These are phyloP conservation scores for Hyaloscypha variabilis DNA, from an alignment of 495 filamentous ascomycete genomes.

Conservation along the genomic window DNA sequence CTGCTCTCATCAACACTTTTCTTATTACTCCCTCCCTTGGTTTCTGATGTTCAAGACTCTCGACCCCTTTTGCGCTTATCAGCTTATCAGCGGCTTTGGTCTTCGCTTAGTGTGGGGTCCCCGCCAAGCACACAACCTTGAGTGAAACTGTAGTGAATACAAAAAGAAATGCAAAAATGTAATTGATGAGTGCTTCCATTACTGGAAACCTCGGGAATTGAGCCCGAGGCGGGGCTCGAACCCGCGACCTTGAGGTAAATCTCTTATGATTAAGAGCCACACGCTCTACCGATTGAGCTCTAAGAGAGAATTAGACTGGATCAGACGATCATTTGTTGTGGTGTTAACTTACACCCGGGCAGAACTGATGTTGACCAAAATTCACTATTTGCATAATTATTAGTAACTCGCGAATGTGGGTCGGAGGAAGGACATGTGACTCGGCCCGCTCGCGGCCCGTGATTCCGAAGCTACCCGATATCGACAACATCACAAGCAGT, in stretches of 20 bases:
- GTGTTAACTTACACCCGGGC: slow-evolving; percentile 16
- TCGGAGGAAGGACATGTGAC: background rate
- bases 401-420: background rate
- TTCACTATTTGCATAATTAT: slow-evolving; percentile 3
- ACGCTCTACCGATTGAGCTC: slow-evolving; percentile 64
- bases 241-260: slow-evolving; percentile 30
- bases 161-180: slow-evolving; percentile 20
- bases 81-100: background rate
- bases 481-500: too few species aligned
- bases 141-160: slow-evolving; percentile 1
- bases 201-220: slow-evolving; percentile 21
- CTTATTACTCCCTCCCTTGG: too few species aligned
- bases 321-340: background rate
- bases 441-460: background rate
- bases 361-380: background rate
- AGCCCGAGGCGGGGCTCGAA: slow-evolving; percentile 32
- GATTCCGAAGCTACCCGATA: too few species aligned
- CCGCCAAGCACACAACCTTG: background rate
- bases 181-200: slow-evolving; percentile 1
- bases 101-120: background rate
- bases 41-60: too few species aligned
- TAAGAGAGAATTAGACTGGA: background rate
- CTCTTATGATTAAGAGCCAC: slow-evolving; percentile 49
- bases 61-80: too few species aligned
- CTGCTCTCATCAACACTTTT: too few species aligned